Evolutionary conservation across 2,329 filamentous ascomycete species (phyloP), one percentile per base, ranked within the genome.

Genomic region (Fusarium sp.): DNA sequence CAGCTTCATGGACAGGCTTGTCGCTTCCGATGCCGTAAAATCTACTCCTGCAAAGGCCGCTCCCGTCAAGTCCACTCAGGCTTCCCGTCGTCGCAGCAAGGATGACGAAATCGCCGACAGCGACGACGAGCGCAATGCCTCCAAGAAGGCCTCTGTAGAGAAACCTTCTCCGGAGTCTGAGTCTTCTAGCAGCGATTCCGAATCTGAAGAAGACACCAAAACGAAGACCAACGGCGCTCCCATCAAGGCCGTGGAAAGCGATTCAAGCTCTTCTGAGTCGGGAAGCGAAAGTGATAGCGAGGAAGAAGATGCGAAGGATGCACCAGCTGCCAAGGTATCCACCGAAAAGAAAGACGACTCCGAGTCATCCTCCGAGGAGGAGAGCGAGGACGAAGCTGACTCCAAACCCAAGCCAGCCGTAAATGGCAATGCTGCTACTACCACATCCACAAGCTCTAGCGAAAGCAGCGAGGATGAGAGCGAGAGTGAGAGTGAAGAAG

Each of bases 71-170:
- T 34, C 65, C 54, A 59, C 58, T 46, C 63, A 45, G 18, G 48
- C 69, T 54, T 43, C 68, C 47, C 69, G 61, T 38, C 76, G 74
- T 57, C 77, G 74, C 62, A 75, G 69, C 75, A 78, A 79, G 68
- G 65, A 77, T 45, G 78, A 80, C 24, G 81, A 82, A 65, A 82
- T 83, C 62, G 80, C 80, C 73, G 81, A 83, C 60, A 83, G 81
- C 71, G 80, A 83, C 70, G 78, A 71, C 71, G 81, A 82, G 64
- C 78, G 78, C 58, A 76, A 75, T 48, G 67, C 77, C 40, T 66
- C 75, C 20, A 67, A 74, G 32, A 77, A 65, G 32, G 32, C 62
- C n/a, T 15, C 64, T 20, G 9, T 38, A 10, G 73, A 71, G 54
- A 72, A 72, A 22, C 20, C 64, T 52, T 32, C 54, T 20, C 54